Evolutionary conservation across 441 rosid species (phyloP).

Genomic region (Croton setiger): DNA sequence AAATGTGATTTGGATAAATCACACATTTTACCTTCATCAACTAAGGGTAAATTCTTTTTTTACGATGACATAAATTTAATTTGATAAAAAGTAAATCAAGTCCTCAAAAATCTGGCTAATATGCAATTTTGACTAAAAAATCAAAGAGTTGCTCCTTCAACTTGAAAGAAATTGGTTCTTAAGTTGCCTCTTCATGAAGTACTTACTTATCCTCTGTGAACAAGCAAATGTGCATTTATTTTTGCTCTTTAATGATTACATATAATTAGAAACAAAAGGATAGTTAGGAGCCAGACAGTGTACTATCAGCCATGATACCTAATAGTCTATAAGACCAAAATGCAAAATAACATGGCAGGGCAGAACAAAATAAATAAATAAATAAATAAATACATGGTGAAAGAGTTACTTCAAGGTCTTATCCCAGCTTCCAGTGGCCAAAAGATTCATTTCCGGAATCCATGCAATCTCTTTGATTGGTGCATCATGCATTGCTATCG

Average conservation of each 20-base stretch:
- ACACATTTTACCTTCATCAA: background rate
- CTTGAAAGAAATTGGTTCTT: background rate
- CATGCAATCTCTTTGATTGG: constrained; percentile 82
- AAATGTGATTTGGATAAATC: background rate
- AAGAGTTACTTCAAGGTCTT: constrained; percentile 71
- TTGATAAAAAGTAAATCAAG: background rate
- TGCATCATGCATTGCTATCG: constrained; percentile 96
- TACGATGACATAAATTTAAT: background rate
- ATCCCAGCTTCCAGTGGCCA: constrained; percentile 94
- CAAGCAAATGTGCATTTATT: background rate
- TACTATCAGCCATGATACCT: background rate
- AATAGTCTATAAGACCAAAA: background rate
- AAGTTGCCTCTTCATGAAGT: background rate
- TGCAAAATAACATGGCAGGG: background rate
- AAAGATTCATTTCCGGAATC: constrained; percentile 91
- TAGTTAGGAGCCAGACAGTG: background rate
- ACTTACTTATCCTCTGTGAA: background rate
- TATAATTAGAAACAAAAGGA: background rate
- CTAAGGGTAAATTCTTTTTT: background rate
- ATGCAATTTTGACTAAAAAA: background rate
- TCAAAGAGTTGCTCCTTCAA: background rate
- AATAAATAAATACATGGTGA: background rate
- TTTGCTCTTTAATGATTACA: background rate
- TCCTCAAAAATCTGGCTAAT: background rate
- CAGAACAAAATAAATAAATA: background rate